phyloP scores from a whole-genome alignment of 768 basidiomycete genomes.

The Calocybe cyanea region DNA sequence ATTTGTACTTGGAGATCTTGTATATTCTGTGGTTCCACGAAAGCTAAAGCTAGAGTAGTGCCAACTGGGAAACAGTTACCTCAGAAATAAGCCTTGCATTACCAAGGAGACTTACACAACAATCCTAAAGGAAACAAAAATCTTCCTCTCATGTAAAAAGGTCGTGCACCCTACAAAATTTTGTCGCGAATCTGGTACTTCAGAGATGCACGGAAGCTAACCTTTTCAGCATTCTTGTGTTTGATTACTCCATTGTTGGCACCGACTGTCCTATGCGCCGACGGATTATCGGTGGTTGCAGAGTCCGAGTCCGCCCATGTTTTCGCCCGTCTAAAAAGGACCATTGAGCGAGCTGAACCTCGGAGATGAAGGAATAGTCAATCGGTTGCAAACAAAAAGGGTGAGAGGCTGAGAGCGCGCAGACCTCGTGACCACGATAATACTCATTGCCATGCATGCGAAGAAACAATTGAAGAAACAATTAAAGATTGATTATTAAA shows the following conservation, averaged over 20 bases:
- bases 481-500: too few relatives aligned
- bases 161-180: conserved; percentile 15
- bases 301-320: conserved; percentile 8
- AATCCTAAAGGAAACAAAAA: conserved; percentile 75
- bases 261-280: not conserved
- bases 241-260: conserved; percentile 18
- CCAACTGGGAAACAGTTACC: conserved; percentile 45
- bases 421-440: too few relatives aligned
- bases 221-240: conserved; percentile 19
- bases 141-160: conserved; percentile 35
- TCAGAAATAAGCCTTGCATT: conserved; percentile 3
- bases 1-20: conserved; percentile 68
- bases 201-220: not conserved
- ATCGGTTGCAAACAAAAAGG: too few relatives aligned
- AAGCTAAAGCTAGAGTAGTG: conserved; percentile 54
- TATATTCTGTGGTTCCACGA: conserved; percentile 65
- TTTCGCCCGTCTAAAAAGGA: conserved; percentile 10
- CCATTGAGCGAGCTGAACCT: conserved; percentile 3
- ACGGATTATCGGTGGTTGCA: not conserved
- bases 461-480: too few relatives aligned
- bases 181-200: not conserved
- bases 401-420: too few relatives aligned
- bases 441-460: too few relatives aligned
- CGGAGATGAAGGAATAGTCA: too few relatives aligned
- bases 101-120: conserved; percentile 35